Percentiles rank a stretch among this genome's conserved stretches.
These are phyloP conservation scores for Kluyveromyces sp. DNA, from an alignment of 1,139 yeast species.

Conservation along the genomic window DNA sequence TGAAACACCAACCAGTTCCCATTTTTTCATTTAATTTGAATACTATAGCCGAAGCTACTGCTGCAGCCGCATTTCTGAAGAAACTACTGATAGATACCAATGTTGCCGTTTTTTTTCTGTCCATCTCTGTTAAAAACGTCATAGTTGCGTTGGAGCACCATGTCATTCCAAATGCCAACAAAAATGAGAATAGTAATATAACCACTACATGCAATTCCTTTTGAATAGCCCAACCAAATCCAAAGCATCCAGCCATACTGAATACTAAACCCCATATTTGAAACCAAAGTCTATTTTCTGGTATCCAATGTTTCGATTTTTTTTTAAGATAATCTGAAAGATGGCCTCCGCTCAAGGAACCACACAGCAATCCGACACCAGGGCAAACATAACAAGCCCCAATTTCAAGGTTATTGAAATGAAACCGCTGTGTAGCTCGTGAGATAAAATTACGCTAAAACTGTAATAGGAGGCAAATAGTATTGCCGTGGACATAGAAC, in stretches of 20 bases:
- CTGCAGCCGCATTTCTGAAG: slow-evolving; percentile 50
- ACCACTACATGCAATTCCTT: slow-evolving; percentile 37
- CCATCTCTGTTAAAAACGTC: slow-evolving; percentile 48
- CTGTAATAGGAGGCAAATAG: slow-evolving; percentile 52
- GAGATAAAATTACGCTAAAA: slow-evolving; percentile 44
- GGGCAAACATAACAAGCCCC: slow-evolving; percentile 50
- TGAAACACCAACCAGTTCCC: slow-evolving; percentile 56
- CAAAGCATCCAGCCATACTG: slow-evolving; percentile 41
- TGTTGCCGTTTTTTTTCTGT: slow-evolving; percentile 46
- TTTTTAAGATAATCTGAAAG: slow-evolving; percentile 38
- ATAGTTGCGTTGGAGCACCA: slow-evolving; percentile 54
- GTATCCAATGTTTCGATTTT: slow-evolving; percentile 19
- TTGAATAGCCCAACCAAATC: slow-evolving; percentile 50
- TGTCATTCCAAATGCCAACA: slow-evolving; percentile 50
- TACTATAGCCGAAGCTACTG: slow-evolving; percentile 44
- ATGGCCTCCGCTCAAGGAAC: slow-evolving; percentile 46
- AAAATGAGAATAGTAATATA: slow-evolving; percentile 39
- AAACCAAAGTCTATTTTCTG: slow-evolving; percentile 34
- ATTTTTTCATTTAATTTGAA: slow-evolving; percentile 35
- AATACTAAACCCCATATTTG: slow-evolving; percentile 42
- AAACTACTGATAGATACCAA: slow-evolving; percentile 50
- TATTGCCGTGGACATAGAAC: slow-evolving; percentile 44
- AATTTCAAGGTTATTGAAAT: slow-evolving; percentile 32
- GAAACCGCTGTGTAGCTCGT: slow-evolving; percentile 36
- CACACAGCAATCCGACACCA: slow-evolving; percentile 42